Base-by-base conservation (phyloP, 139 green algal genomes). In the Micractinium sp. region DNA sequence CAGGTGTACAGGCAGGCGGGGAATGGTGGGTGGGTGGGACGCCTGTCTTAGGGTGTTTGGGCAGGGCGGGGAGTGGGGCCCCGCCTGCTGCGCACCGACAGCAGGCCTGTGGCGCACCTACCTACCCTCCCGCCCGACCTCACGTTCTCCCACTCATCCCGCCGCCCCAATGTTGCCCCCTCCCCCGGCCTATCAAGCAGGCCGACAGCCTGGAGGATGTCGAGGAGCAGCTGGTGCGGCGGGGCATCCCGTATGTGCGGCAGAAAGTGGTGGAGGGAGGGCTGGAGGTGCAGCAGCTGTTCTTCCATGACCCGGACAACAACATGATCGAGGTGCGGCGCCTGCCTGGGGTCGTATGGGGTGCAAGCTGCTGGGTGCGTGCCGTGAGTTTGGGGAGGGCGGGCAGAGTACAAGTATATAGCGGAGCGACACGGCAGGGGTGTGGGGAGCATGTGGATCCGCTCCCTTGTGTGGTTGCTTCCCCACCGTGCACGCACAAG, bases 291-390 rank as follows among this genome's bases (percentile, higher is more conserved):
- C 22, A 89, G 25, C 89, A 89, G 91, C 60, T 96, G 0, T 97
- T 97, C 83, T 95, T 96, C 63, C 93, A 96, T 35, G 95, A 97
- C 88, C 94, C 94, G 9, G 95, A 97, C 77, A 88, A 95, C 88
- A 95, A 95, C 91, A 96, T 95, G 92, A 95, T 97, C 56, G 87
- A 93, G 66, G 82, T 56, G 63, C 14, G 47, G n/a, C 31, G 76
- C 25, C 20, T 15, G 22, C 63, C 22, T 71, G 9, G 63, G 63
- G 63, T 27, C 12, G 63, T 16, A 23, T 71, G 19, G 63, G 63
- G 63, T 71, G 63, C 7, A 12, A 73, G 63, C 63, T n/a, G 63
- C n/a, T 29, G 20, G 23, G 22, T 73, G 12, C 20, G 20, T 75
- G 73, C 31, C 13, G 73, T 31, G 73, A 18, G 73, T 29, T 2